Evolutionary conservation across 192 early-diverging fungal genomes (phyloP), one percentile per base, ranked within the genome.

Genomic region (Borealophlyctis nickersoniae): DNA sequence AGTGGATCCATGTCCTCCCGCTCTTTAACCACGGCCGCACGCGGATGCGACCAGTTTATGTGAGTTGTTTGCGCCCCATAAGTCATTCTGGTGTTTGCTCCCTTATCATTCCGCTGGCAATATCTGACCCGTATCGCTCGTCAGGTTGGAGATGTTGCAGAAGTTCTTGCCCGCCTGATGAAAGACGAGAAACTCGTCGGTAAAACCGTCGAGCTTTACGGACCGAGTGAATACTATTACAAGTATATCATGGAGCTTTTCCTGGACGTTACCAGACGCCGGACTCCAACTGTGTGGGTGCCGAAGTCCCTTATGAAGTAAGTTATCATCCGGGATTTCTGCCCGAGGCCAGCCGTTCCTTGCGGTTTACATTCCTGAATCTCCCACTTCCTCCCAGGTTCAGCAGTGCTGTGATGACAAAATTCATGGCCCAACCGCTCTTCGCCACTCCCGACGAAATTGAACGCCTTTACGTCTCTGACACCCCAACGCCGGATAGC

Each of bases 141-240:
- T n/a, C 71, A 89, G 73, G 89, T 88, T 14, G 77, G 84, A 29
- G 96, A 98, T 73, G 89, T 98, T 39, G 96, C 94, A 35, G 71
- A 80, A 51, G 93, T 86, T 34, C 84, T 98, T 60, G 86, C 88
- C 58, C 68, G 76, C 31, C 87, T 94, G 73, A 71, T 85, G 61
- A 82, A 81, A 33, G 87, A 89, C 69, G 86, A 88, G 55, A 74
- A 77, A 29, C 86, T 89, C 2, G 77, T 87, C 23, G 93, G 93
- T 33, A 86, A 93, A 81, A 91, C 86, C 24, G 91, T 90, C 60
- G 96, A 98, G 79, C 85, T 98, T 30, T 91, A 83, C 70, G 92
- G 90, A 81, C 73, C 84, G 62, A 78, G 84, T 66, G 86, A 87
- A 65, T 96, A 91, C 79, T 80, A 83, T 23, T 87, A 86, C 62